A percentile compares a stretch with the other conserved stretches of the same genome.
Conservation (phyloP, 805 yeast species). For the Isabelozyma heimii region DNA sequence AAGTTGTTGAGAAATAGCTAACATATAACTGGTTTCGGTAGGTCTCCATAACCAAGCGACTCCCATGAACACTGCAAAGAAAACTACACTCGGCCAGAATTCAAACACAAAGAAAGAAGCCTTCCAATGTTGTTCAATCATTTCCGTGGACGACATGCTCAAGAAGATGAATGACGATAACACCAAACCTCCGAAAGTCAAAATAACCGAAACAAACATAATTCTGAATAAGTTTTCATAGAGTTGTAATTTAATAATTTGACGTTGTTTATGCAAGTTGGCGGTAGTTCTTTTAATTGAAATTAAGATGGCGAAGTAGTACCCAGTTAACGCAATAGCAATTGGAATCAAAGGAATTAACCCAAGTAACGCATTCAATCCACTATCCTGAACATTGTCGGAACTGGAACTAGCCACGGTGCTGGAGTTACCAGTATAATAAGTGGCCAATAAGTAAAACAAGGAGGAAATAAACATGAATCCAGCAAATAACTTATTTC, state of each 20-base stretch:
- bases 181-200: constrained; percentile 68
- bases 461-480: constrained; percentile 34
- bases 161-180: constrained; percentile 68
- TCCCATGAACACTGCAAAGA: constrained; percentile 77
- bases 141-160: constrained; percentile 70
- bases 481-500: constrained; percentile 42
- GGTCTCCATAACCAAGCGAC: constrained; percentile 97
- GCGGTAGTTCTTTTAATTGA: constrained; percentile 74
- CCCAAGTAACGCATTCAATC: constrained; percentile 44
- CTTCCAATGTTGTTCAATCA: constrained; percentile 89
- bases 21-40: constrained; percentile 88
- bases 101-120: constrained; percentile 83
- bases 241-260: constrained; percentile 84
- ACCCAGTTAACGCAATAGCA: constrained; percentile 61
- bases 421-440: constrained; percentile 23
- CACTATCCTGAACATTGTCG: constrained; percentile 51
- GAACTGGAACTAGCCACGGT: constrained; percentile 18
- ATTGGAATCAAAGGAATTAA: constrained; percentile 70
- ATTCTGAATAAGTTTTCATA: constrained; percentile 76
- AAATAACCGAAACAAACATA: constrained; percentile 67
- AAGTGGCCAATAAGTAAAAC: constrained; percentile 33
- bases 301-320: constrained; percentile 72
- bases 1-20: constrained; percentile 90
- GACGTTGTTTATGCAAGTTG: constrained; percentile 78
- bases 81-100: constrained; percentile 93